phyloP scores from a whole-genome alignment of 139 green algal species.

The Chlorella vulgaris region DNA sequence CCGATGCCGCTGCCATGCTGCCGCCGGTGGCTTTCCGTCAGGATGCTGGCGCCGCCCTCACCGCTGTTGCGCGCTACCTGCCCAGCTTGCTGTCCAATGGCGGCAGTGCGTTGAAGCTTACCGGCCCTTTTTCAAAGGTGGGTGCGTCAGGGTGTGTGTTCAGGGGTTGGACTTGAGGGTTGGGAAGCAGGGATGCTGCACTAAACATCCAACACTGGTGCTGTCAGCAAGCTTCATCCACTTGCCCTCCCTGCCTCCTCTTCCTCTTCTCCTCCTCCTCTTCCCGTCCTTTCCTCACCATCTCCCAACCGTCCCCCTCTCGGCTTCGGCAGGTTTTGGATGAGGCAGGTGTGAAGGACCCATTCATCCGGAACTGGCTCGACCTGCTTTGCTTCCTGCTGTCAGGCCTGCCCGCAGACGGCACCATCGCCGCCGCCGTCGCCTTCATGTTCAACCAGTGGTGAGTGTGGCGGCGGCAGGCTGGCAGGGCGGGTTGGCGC shows the following conservation, averaged over 20 bases:
- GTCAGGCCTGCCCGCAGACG: constrained; percentile 85
- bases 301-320: no score
- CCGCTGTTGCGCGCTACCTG: constrained; percentile 77
- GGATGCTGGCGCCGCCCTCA: constrained; percentile 70
- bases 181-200: background rate
- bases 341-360: constrained; percentile 61
- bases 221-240: no score
- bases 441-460: constrained; percentile 89
- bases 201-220: no score
- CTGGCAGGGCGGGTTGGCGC: no score
- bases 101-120: constrained; percentile 63
- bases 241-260: no score
- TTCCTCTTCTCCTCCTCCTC: background rate
- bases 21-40: constrained; percentile 84
- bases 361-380: constrained; percentile 93
- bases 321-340: constrained; percentile 56
- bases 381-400: constrained; percentile 98
- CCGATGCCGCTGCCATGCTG: constrained; percentile 75
- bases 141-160: background rate
- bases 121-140: constrained; percentile 83
- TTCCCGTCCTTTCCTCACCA: background rate
- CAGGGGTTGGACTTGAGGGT: background rate
- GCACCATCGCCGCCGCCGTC: constrained; percentile 93
- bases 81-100: constrained; percentile 61
- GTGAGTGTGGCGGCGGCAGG: constrained; percentile 21